Evolutionary conservation across 2,329 filamentous ascomycete genomes (phyloP).

Genomic region (Aspergillus persii): DNA sequence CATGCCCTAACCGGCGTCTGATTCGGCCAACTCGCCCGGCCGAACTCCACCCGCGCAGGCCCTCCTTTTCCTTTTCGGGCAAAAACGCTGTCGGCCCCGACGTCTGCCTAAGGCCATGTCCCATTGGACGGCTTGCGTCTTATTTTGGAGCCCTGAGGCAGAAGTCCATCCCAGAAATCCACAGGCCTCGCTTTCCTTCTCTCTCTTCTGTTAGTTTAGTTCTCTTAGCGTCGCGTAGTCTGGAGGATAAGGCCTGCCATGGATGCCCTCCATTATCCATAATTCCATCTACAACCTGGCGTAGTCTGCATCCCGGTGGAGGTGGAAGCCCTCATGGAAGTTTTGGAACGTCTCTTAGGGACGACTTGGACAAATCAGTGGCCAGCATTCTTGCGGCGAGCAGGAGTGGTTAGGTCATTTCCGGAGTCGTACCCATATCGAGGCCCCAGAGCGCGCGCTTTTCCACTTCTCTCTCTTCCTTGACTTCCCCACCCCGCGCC

Average conservation of each 20-base stretch:
- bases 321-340: background rate
- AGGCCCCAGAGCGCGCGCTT: background rate
- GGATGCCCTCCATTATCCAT: background rate
- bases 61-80: constrained; percentile 9
- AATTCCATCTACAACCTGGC: too few species aligned
- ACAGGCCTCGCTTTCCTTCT: background rate
- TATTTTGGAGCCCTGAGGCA: constrained; percentile 15
- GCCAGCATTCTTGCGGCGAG: background rate
- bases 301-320: background rate
- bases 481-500: background rate
- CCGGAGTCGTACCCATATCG: background rate
- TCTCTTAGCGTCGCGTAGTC: background rate
- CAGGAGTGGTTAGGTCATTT: background rate
- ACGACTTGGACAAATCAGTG: background rate
- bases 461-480: background rate
- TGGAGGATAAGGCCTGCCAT: background rate
- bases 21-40: background rate
- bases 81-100: constrained; percentile 3
- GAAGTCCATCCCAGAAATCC: background rate
- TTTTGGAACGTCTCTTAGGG: background rate
- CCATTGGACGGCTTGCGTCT: constrained; percentile 1
- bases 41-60: background rate
- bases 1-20: constrained; percentile 4
- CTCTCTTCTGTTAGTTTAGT: background rate
- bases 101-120: constrained; percentile 8